Evolutionary conservation across 139 green algal species (phyloP).

Genomic region (Chlamydomonas asymmetrica): DNA sequence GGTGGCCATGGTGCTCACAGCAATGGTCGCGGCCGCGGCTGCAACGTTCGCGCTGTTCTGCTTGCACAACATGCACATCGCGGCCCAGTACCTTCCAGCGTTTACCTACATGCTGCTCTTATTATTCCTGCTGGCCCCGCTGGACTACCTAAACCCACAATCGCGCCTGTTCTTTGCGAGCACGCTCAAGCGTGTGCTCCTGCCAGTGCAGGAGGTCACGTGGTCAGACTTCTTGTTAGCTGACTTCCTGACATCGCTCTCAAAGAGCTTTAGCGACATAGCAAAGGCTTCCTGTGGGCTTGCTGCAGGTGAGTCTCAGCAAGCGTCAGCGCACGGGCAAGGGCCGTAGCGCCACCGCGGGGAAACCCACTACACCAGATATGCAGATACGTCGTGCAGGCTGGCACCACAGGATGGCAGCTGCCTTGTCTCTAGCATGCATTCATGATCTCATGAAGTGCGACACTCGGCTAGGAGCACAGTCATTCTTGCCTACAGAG

Average conservation of each 20-base stretch:
- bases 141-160: constrained; percentile 28
- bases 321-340: no score
- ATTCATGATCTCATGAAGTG: no score
- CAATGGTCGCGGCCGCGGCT: constrained; percentile 33
- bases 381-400: no score
- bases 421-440: no score
- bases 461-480: no score
- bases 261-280: constrained; percentile 80
- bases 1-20: constrained; percentile 42
- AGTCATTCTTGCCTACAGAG: no score
- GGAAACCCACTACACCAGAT: no score
- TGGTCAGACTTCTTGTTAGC: constrained; percentile 97
- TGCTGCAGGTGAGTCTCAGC: constrained; percentile 20
- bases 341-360: no score
- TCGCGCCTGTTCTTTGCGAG: constrained; percentile 59
- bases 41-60: constrained; percentile 28
- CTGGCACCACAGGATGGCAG: no score
- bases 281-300: constrained; percentile 63
- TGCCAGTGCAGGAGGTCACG: constrained; percentile 71
- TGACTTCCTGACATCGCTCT: constrained; percentile 91
- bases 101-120: constrained; percentile 52
- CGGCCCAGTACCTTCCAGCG: constrained; percentile 37
- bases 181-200: constrained; percentile 64
- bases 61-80: background rate
- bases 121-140: constrained; percentile 51